Evolutionary conservation across 495 filamentous ascomycete species (phyloP).

Genomic region (Geopyxis carbonaria): DNA sequence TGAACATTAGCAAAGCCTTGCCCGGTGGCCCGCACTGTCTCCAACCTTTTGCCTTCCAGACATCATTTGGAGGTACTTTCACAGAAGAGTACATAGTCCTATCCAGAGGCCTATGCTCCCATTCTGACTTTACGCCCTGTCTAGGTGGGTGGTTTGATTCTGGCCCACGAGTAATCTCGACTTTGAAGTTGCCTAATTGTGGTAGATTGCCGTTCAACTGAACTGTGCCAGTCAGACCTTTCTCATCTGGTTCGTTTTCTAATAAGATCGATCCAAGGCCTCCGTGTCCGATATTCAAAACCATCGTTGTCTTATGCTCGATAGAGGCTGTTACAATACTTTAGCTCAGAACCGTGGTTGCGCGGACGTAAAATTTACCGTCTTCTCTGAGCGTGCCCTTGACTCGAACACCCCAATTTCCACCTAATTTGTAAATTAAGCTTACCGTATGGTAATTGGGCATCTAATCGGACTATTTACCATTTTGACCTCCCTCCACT

Average conservation of each 20-base stretch:
- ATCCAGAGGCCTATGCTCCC: constrained; percentile 57
- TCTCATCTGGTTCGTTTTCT: constrained; percentile 17
- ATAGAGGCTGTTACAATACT: constrained; percentile 4
- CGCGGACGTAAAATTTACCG: constrained; percentile 27
- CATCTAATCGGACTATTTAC: constrained; percentile 23
- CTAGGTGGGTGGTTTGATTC: constrained; percentile 42
- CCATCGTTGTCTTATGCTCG: constrained; percentile 44
- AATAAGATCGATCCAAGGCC: constrained; percentile 30
- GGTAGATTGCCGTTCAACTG: constrained; percentile 54
- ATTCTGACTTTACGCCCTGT: constrained; percentile 41
- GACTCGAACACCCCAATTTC: constrained; percentile 78
- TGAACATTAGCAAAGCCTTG: constrained; percentile 3
- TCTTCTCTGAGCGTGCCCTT: constrained; percentile 65
- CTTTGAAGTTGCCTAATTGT: constrained; percentile 66
- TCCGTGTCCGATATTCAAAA: constrained; percentile 69
- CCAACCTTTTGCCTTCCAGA: constrained; percentile 77
- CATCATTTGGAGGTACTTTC: constrained; percentile 43
- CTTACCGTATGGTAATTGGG: neutral
- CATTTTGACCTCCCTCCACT: constrained; percentile 69
- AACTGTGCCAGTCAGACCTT: constrained; percentile 55
- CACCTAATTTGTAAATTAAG: constrained; percentile 25
- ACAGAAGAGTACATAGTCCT: constrained; percentile 56
- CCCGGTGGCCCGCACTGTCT: constrained; percentile 8
- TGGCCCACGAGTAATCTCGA: constrained; percentile 57
- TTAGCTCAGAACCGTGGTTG: neutral